Conservation (phyloP, 441 rosid species). For the Gossypium laxum region DNA sequence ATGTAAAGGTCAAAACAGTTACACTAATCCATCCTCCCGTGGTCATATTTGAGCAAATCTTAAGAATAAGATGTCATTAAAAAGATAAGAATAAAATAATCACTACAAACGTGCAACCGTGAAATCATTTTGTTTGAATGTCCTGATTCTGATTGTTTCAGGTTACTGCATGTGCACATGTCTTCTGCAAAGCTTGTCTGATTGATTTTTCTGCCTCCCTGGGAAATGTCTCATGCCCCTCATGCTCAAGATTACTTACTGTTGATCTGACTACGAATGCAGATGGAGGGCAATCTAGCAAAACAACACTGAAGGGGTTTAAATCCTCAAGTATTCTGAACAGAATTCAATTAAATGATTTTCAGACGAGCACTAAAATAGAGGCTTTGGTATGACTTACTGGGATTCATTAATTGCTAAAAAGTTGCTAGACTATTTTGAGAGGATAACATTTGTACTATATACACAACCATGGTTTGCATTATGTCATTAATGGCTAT, state of each 20-base stretch:
- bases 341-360: constrained; percentile 61
- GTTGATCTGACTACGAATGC: constrained; percentile 57
- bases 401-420: neutral
- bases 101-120: neutral
- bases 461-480: neutral
- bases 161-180: constrained; percentile 76
- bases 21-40: neutral
- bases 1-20: neutral
- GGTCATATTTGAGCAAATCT: neutral
- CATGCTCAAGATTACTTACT: constrained; percentile 60
- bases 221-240: constrained; percentile 67
- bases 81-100: neutral
- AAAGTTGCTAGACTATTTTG: constrained; percentile 1
- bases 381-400: constrained; percentile 79
- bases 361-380: constrained; percentile 96
- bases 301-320: constrained; percentile 60
- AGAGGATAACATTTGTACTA: neutral
- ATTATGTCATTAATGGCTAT: neutral
- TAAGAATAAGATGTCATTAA: neutral
- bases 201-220: constrained; percentile 51
- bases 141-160: constrained; percentile 24
- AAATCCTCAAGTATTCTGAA: constrained; percentile 76
- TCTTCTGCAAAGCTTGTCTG: constrained; percentile 82
- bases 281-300: constrained; percentile 40
- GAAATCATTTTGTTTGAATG: neutral